A percentile compares a stretch with the other conserved stretches of the same genome.
Conservation (phyloP, 202 grass and related monocot species). For the Dendrocalamus latiflorus region DNA sequence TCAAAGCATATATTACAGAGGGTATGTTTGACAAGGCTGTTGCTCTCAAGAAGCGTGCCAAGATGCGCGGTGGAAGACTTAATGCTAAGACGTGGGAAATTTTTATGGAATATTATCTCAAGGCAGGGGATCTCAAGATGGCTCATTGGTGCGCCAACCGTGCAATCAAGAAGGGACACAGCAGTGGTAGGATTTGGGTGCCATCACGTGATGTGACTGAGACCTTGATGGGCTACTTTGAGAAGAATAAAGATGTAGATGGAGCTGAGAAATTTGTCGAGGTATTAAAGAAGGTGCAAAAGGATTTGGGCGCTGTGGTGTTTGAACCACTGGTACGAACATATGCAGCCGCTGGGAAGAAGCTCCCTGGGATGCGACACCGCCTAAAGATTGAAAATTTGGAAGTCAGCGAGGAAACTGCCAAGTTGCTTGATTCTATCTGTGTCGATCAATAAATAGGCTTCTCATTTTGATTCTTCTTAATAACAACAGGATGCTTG, state of each 20-base stretch:
- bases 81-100: constrained; percentile 95
- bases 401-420: constrained; percentile 35
- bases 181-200: constrained; percentile 60
- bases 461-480: neutral
- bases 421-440: constrained; percentile 52
- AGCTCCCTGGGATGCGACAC: constrained; percentile 58
- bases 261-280: constrained; percentile 64
- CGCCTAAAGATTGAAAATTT: constrained; percentile 78
- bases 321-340: constrained; percentile 58
- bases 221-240: constrained; percentile 65
- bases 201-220: constrained; percentile 34
- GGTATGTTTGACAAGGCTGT: too few species aligned
- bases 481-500: constrained; percentile 35
- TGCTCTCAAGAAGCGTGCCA: constrained; percentile 67
- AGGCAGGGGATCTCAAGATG: constrained; percentile 68
- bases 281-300: constrained; percentile 53
- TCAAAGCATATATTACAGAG: too few species aligned
- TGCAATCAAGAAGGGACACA: constrained; percentile 83
- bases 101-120: constrained; percentile 82
- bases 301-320: constrained; percentile 42
- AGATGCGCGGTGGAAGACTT: constrained; percentile 75
- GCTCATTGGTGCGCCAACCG: constrained; percentile 64
- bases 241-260: constrained; percentile 54
- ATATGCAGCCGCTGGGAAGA: constrained; percentile 63
- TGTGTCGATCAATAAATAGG: constrained; percentile 28